Evolutionary conservation across 352 stramenopile species (phyloP), one percentile per base, ranked within the genome.

Genomic region (Peronosclerospora sorghi): DNA sequence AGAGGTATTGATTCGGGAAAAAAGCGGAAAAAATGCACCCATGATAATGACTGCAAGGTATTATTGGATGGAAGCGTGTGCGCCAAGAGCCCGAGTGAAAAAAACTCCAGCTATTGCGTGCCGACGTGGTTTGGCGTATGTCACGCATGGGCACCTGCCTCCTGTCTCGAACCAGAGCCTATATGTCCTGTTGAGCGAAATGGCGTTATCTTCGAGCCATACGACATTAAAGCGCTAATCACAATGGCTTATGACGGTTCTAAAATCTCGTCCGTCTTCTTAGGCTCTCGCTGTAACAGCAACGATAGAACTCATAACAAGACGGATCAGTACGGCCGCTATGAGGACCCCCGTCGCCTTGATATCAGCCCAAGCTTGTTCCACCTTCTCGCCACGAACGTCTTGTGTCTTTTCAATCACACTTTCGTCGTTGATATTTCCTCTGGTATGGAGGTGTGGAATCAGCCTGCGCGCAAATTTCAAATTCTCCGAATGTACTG

Each of bases 91-190:
- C 19, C 51, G 0, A 54, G 59, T 4, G 34, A 57, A 18, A 51
- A 42, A 14, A n/a, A n/a, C n/a, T 32, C 28, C 0, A 66, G 69
- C 9, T 56, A 72, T 45, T 81, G 69, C 38, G 68, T 81, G 21
- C 69, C 67, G 2, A 76, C 49, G 0, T 81, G 69, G 69, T 78
- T 74, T 40, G 69, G 66, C 36, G 72, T 81, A 40, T 81, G 69
- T 18, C 69, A 81, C 48, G 69, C 69, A 1, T 81, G 69, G 69
- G 69, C 69, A 19, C 65, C 69, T 12, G 69, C 69, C 10, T 35
- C 69, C 14, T 68, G 78, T 29, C 42, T 81, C 5, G 69, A 81
- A 35, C 41, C 56, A 1, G 69, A 81, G 15, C 69, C 69, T 0
- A 35, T 46, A 12, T 82, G 69, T 38, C 45, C 64, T 0, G 69